These are phyloP conservation scores for Penicillium tannophilum DNA, from an alignment of 495 filamentous ascomycete species.

Conservation along the genomic window DNA sequence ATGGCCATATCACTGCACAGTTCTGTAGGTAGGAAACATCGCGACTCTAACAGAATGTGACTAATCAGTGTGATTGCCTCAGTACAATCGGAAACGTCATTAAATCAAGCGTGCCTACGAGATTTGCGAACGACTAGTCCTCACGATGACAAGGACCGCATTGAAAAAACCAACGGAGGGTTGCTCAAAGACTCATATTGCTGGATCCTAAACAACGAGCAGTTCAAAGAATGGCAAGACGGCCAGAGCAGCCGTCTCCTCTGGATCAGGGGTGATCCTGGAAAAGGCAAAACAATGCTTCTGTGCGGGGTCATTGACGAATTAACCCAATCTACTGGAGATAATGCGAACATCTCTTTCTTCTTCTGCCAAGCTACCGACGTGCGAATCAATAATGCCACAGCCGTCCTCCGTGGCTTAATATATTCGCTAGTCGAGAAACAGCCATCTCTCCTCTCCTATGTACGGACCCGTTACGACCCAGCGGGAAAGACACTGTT, in stretches of 20 bases:
- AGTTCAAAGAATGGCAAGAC: conserved; percentile 5
- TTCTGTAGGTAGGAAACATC: not conserved
- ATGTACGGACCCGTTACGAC: not conserved
- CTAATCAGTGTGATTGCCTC: not conserved
- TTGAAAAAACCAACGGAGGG: not conserved
- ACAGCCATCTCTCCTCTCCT: not conserved
- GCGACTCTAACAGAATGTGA: not conserved
- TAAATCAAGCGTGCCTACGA: not conserved
- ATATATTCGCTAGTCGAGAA: conserved; percentile 4
- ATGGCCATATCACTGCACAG: not conserved
- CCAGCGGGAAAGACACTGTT: not conserved
- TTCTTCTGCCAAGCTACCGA: conserved; percentile 6
- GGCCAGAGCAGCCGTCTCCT: not conserved
- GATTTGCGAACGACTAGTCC: conserved; percentile 1
- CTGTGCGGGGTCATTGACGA: conserved; percentile 5
- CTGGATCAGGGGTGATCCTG: conserved; percentile 8
- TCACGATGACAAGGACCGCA: not conserved
- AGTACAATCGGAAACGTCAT: conserved; percentile 3
- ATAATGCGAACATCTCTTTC: not conserved
- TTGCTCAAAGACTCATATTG: conserved; percentile 6
- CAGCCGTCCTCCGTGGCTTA: not conserved
- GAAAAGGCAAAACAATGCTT: conserved; percentile 7
- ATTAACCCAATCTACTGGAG: not conserved
- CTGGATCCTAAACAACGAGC: conserved; percentile 5
- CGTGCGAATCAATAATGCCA: conserved; percentile 1